Evolutionary conservation across 495 filamentous ascomycete genomes (phyloP), one percentile per base, ranked within the genome.

Genomic region (Annulohypoxylon bovei): DNA sequence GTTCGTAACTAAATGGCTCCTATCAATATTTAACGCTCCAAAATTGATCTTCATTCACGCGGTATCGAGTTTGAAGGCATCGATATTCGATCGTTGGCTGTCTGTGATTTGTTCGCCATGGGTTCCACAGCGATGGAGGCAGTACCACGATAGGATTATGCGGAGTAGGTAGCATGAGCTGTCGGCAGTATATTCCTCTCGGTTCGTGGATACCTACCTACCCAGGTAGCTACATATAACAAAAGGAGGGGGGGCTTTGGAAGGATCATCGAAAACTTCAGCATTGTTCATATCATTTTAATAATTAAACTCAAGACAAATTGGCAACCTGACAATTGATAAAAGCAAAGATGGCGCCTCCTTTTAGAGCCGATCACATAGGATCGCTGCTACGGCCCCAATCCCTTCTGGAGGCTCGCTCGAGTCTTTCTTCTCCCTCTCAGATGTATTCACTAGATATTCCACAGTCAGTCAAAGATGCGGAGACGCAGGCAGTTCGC

Each of bases 361-460:
- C 92, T 25, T 94, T 93, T 78, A 87, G 91, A 71, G 91, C 91
- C 50, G 93, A 95, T 82, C 92, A 94, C 75, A 81, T 96, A 67
- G 93, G 93, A 62, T 94, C 91, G 37, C 86, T 95, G 22, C 85
- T 94, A 27, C 88, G 93, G 9, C 91, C 92, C 39, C 78, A 91
- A 62, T 74, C 85, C 27, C 87, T 95, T 6, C 83, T 94, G 39
- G 80, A 87, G 11, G 85, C 83, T 42, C 90, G 91, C 65, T 57
- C 61, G 11, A 42, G 18, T 20, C 65, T 73, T 16, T 68, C 70
- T 1, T 72, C 71, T 6, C 68, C 75, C 8, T 75, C 73, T 12
- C 70, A 76, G 23, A 66, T 72, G 63, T 84, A 86, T 42, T 77
- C 81, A 35, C 77, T 89, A 59, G 81, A 81, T 32, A 76, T 88